These are phyloP conservation scores for Stellera chamaejasme DNA, from an alignment of 345 rosid species.

Conservation along the genomic window DNA sequence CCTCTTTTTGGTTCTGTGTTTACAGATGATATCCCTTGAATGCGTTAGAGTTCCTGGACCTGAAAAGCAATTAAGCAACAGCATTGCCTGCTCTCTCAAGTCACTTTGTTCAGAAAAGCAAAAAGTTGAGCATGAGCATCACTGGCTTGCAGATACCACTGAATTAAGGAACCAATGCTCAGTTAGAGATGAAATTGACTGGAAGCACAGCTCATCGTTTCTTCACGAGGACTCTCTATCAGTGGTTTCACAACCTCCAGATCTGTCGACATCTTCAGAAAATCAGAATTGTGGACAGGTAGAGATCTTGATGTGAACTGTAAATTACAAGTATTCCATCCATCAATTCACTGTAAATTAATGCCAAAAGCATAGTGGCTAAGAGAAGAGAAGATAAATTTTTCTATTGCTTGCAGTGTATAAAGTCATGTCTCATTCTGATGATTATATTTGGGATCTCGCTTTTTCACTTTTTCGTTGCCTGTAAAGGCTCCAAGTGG, in stretches of 20 bases:
- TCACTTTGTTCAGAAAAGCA: slow-evolving; percentile 26
- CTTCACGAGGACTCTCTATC: slow-evolving; percentile 12
- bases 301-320: slow-evolving; percentile 7
- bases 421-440: background rate
- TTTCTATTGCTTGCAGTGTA: background rate
- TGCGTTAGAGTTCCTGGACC: slow-evolving; percentile 28
- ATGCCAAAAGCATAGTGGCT: slow-evolving; percentile 1
- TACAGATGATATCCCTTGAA: slow-evolving; percentile 32
- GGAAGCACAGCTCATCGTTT: slow-evolving; percentile 16
- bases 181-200: slow-evolving; percentile 17
- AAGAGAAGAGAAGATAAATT: too few species aligned
- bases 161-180: slow-evolving; percentile 39
- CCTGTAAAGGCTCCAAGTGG: too few species aligned
- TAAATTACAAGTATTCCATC: slow-evolving; percentile 2
- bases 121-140: slow-evolving; percentile 23
- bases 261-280: slow-evolving; percentile 15
- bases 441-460: too few species aligned
- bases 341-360: background rate
- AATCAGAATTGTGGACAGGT: slow-evolving; percentile 28
- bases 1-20: slow-evolving; percentile 5
- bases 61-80: slow-evolving; percentile 18
- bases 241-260: slow-evolving; percentile 14
- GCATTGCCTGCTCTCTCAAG: slow-evolving; percentile 34
- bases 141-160: slow-evolving; percentile 15
- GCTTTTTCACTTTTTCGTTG: too few species aligned